Percentiles rank a stretch among this genome's conserved stretches.
Conservation (phyloP, 352 stramenopile species). For the Elongisporangium prolatum region DNA sequence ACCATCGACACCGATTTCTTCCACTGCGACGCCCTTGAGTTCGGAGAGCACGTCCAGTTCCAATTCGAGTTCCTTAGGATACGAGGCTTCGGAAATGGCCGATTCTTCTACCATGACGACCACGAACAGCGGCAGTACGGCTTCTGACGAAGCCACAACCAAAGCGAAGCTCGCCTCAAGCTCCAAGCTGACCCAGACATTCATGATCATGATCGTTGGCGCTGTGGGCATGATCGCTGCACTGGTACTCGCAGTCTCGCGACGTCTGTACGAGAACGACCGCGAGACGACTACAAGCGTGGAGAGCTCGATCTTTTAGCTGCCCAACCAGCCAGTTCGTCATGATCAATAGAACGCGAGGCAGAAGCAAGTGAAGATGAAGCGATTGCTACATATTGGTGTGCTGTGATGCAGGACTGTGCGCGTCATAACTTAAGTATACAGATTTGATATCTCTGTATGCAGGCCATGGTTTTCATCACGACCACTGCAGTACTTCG, state of each 20-base stretch:
- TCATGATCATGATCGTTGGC: conserved; percentile 57
- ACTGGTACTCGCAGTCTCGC: conserved; percentile 47
- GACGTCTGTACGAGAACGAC: conserved; percentile 45
- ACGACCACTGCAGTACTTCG: too few relatives aligned
- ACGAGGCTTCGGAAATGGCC: neutral
- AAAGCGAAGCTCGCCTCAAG: conserved; percentile 6
- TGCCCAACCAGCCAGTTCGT: neutral
- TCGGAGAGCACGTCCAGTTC: neutral
- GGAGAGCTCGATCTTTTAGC: conserved; percentile 15
- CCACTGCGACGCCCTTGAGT: neutral
- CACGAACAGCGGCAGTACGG: neutral
- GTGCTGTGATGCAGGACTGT: conserved; percentile 2
- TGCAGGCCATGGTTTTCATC: too few relatives aligned
- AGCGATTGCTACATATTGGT: conserved; percentile 20
- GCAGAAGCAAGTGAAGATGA: conserved; percentile 11
- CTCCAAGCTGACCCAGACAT: conserved; percentile 31
- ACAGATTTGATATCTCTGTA: neutral
- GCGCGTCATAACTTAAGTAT: neutral
- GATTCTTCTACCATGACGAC: conserved; percentile 3
- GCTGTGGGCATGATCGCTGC: conserved; percentile 46
- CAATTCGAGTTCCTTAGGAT: neutral
- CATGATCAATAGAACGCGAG: conserved; percentile 3
- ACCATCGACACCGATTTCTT: neutral
- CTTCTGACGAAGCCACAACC: conserved; percentile 6
- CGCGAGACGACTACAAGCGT: conserved; percentile 24